Evolutionary conservation across 1,284 basidiomycete species (phyloP), one percentile per base, ranked within the genome.

Genomic region (Rhodotorula sp.): DNA sequence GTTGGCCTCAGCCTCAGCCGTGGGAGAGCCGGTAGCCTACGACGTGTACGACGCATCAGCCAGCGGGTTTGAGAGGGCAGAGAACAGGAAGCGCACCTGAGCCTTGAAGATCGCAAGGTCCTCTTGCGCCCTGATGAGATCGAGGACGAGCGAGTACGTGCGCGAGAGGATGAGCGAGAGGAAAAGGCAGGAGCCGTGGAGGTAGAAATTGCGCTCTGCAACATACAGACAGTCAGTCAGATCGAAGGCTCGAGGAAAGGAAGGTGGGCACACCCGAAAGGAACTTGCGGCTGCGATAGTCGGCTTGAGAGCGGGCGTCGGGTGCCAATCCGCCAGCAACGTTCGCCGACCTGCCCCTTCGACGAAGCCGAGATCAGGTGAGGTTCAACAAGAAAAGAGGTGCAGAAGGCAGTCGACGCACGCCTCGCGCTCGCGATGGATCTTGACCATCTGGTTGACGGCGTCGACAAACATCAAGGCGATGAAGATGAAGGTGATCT

Each of bases 61-160:
- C 6, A 20, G 34, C 4, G 17, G 24, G 59, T 5, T 24, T 13
- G 27, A 24, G 27, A 27, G 39, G 39, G 39, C 13, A 20, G 30
- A 52, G 55, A 51, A 52, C 9, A 32, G 39, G 19, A 46, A 19
- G 47, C 59, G 55, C 20, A 68, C 62, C 49, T 72, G 66, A 9
- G 68, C 58, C 61, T 75, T 71, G 57, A 75, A 30, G 46, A 74
- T 60, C 11, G 79, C 80, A 27, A 81, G 76, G 64, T 82, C 81
- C 71, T 82, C 81, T 72, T 82, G 81, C 10, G 80, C 75, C 72
- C 81, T 80, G 79, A 83, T 81, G 27, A 82, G 77, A 72, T 82
- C 82, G 46, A 81, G 77, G 54, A 82, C 79, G 71, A 83, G 79
- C 59, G 79, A 79, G 76, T 82, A 82, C 34, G 79, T 81, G 59